Evolutionary conservation across 345 rosid genomes (phyloP).

Genomic region (Populus deltoides): DNA sequence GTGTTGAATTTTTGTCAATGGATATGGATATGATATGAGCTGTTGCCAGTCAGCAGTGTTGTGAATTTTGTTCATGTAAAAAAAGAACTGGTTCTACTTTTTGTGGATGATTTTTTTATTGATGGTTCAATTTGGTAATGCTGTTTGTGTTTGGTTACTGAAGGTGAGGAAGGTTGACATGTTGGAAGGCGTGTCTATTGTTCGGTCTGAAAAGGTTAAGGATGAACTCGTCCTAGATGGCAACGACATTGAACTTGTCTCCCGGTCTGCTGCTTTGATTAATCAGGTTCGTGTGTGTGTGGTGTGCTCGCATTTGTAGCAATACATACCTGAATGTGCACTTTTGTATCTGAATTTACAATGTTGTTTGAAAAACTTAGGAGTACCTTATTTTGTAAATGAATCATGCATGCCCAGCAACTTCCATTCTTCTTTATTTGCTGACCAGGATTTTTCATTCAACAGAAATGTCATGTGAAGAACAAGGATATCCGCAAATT

Average conservation of each 20-base stretch:
- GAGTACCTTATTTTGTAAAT: too few relatives aligned
- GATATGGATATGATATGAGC: too few relatives aligned
- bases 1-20: too few relatives aligned
- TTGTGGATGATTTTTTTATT: too few relatives aligned
- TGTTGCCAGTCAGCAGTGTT: too few relatives aligned
- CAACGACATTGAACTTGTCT: slow-evolving; percentile 57
- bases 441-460: too few relatives aligned
- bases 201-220: slow-evolving; percentile 62
- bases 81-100: too few relatives aligned
- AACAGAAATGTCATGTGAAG: slow-evolving; percentile 51
- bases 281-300: slow-evolving; percentile 43
- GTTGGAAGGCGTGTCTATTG: slow-evolving; percentile 55
- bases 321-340: background rate
- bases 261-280: slow-evolving; percentile 57
- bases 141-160: background rate
- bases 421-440: too few relatives aligned
- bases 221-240: slow-evolving; percentile 63
- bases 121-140: background rate
- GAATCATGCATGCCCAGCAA: too few relatives aligned
- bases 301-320: background rate
- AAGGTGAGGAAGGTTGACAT: slow-evolving; percentile 63
- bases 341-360: too few relatives aligned
- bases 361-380: too few relatives aligned
- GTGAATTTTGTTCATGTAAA: too few relatives aligned
- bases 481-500: slow-evolving; percentile 64